Evolutionary conservation across 768 basidiomycete genomes (phyloP).

Genomic region (Rhodotorula sphaerocarpa): DNA sequence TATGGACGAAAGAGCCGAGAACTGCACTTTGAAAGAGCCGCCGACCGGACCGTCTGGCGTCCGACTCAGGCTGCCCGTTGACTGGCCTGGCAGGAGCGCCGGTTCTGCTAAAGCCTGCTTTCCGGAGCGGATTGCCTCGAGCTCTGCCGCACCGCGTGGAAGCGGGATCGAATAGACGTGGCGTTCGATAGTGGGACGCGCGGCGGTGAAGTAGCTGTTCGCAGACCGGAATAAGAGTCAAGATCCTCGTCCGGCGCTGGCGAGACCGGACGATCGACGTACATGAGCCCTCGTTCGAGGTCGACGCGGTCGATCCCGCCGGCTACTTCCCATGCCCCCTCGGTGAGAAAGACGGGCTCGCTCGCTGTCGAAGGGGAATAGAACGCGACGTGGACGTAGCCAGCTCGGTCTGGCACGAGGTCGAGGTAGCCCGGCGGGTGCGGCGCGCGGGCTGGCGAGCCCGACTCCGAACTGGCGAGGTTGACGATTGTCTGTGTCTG

Average conservation of each 20-base stretch:
- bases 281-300: conserved; percentile 61
- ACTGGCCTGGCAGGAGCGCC: conserved; percentile 37
- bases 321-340: conserved; percentile 83
- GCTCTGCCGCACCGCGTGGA: conserved; percentile 45
- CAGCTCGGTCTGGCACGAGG: conserved; percentile 66
- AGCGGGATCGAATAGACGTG: conserved; percentile 73
- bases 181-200: conserved; percentile 70
- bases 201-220: conserved; percentile 75
- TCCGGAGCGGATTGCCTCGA: conserved; percentile 4
- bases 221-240: no score
- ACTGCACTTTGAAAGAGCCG: conserved; percentile 59
- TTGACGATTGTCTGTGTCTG: conserved; percentile 57
- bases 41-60: no score
- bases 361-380: conserved; percentile 67
- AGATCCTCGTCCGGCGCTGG: background rate
- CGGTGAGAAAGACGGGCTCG: conserved; percentile 72
- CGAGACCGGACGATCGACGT: conserved; percentile 42
- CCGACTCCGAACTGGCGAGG: background rate
- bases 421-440: conserved; percentile 62
- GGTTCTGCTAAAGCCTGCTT: background rate
- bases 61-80: background rate
- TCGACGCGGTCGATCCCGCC: conserved; percentile 67
- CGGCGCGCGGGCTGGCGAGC: conserved; percentile 3
- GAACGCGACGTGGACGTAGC: conserved; percentile 85
- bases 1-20: conserved; percentile 79